phyloP scores from a whole-genome alignment of 495 filamentous ascomycete species.

The Pyrenopolyporus hunteri region DNA sequence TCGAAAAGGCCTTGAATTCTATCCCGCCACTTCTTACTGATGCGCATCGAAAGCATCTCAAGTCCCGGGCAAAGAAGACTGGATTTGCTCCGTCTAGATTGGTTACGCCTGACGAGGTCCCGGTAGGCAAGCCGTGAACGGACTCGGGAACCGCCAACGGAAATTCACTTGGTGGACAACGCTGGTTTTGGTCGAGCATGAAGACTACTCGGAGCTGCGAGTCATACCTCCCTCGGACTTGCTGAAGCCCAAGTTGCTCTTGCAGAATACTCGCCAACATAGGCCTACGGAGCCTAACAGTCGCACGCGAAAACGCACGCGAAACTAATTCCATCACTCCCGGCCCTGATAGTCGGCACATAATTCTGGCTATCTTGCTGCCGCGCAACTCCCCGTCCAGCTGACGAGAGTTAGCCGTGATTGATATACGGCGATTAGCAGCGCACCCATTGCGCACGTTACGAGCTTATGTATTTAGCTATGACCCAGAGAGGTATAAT shows the following conservation, averaged over 20 bases:
- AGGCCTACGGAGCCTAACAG: too few species aligned
- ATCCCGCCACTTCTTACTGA: constrained; percentile 22
- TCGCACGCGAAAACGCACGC: too few species aligned
- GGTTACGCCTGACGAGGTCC: not conserved
- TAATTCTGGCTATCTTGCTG: not conserved
- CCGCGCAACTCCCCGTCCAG: not conserved
- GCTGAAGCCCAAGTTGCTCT: too few species aligned
- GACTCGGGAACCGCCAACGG: not conserved
- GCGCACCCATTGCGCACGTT: not conserved
- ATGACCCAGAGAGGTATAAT: not conserved
- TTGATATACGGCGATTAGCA: not conserved
- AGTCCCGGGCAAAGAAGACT: constrained; percentile 15
- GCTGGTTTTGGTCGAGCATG: too few species aligned
- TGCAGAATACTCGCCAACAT: too few species aligned
- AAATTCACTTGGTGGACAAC: not conserved
- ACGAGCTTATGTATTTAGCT: not conserved
- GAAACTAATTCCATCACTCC: too few species aligned
- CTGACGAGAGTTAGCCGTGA: not conserved
- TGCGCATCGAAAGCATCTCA: constrained; percentile 16
- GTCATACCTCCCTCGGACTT: too few species aligned
- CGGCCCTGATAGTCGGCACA: not conserved
- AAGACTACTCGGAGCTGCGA: too few species aligned
- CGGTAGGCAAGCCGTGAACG: not conserved
- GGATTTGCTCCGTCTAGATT: constrained; percentile 5
- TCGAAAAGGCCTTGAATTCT: constrained; percentile 5